phyloP scores from a whole-genome alignment of 805 yeast species.

The Pichia kluyveri region DNA sequence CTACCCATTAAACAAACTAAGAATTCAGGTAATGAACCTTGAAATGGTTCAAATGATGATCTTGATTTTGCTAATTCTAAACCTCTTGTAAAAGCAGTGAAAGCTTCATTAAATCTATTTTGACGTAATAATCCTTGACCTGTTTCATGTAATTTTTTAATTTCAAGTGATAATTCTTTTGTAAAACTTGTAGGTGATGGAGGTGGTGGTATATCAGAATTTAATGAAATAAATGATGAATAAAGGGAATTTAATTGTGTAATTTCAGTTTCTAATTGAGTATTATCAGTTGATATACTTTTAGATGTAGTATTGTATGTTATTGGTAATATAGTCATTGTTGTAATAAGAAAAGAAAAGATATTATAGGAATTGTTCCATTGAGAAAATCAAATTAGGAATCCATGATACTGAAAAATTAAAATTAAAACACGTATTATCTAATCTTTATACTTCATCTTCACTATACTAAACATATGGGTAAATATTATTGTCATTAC shows the following conservation, averaged over 20 bases:
- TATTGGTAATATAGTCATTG: slow-evolving; percentile 17
- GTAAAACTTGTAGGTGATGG: slow-evolving; percentile 50
- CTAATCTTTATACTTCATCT: no score
- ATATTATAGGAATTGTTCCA: no score
- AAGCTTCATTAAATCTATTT: slow-evolving; percentile 48
- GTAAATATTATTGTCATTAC: slow-evolving; percentile 74
- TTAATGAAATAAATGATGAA: slow-evolving; percentile 35
- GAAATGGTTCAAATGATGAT: slow-evolving; percentile 67
- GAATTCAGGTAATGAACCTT: slow-evolving; percentile 60
- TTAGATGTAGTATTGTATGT: slow-evolving; percentile 24
- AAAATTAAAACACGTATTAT: no score
- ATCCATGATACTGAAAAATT: no score
- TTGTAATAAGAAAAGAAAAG: no score
- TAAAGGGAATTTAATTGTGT: slow-evolving; percentile 27
- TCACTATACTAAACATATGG: slow-evolving; percentile 41
- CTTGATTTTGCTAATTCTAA: slow-evolving; percentile 60
- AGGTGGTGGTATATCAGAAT: slow-evolving; percentile 42
- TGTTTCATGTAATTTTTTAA: slow-evolving; percentile 55
- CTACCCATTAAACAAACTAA: slow-evolving; percentile 59
- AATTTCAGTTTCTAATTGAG: slow-evolving; percentile 22
- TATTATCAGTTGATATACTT: slow-evolving; percentile 15
- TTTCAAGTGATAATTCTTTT: slow-evolving; percentile 46
- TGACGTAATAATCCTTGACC: slow-evolving; percentile 51
- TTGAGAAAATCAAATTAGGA: no score
- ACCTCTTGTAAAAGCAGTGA: slow-evolving; percentile 55